These are phyloP conservation scores for Cyclotella atomus DNA, from an alignment of 108 stramenopile genomes.

Conservation along the genomic window DNA sequence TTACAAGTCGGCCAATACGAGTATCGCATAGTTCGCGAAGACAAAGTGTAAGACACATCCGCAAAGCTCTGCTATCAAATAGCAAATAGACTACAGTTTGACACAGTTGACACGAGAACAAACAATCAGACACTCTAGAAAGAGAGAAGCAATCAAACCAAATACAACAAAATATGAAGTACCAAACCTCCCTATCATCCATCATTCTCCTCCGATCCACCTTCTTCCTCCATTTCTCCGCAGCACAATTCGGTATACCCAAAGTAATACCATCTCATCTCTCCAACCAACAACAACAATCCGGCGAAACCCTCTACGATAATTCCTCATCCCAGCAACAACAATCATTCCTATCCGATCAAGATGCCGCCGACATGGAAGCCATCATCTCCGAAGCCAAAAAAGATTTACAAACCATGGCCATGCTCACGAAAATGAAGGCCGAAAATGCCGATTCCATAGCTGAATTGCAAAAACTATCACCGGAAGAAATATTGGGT, in stretches of 20 bases:
- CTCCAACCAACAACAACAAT: slow-evolving; percentile 16
- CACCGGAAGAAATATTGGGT: slow-evolving; percentile 50
- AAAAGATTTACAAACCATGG: slow-evolving; percentile 59
- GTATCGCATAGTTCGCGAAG: no score
- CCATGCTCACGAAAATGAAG: slow-evolving; percentile 59
- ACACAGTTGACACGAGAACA: no score
- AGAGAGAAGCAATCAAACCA: no score
- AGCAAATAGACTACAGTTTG: no score
- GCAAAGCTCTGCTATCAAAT: no score
- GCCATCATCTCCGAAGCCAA: slow-evolving; percentile 52
- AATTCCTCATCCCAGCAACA: no score
- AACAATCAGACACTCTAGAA: no score
- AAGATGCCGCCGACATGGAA: slow-evolving; percentile 68
- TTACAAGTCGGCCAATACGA: no score
- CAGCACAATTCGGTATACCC: slow-evolving; percentile 44
- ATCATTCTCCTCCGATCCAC: slow-evolving; percentile 6
- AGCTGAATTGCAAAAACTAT: slow-evolving; percentile 36
- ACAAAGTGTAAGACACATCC: no score
- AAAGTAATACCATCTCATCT: slow-evolving; percentile 20
- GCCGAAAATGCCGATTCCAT: slow-evolving; percentile 32
- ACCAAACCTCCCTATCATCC: neutral
- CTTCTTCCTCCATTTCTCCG: slow-evolving; percentile 3
- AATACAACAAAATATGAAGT: no score
- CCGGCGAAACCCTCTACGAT: neutral
- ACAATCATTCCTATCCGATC: slow-evolving; percentile 33